Percentiles rank a stretch among this genome's conserved stretches.
Conservation (phyloP, 352 stramenopile genomes). For the Plasmopara muralis region DNA sequence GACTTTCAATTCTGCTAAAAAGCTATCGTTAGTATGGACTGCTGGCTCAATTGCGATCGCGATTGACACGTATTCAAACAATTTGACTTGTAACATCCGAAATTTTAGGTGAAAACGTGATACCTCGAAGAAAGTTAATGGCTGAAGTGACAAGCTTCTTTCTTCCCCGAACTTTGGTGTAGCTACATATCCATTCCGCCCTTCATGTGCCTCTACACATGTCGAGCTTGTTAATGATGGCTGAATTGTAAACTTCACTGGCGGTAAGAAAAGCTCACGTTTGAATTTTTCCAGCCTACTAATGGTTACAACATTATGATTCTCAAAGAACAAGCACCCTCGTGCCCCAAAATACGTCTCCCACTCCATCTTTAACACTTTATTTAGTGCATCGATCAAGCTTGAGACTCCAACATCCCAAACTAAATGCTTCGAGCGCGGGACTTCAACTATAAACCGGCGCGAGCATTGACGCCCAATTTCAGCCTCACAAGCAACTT, state of each 20-base stretch:
- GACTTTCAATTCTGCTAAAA: constrained; percentile 15
- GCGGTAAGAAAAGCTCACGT: constrained; percentile 26
- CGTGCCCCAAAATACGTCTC: constrained; percentile 45
- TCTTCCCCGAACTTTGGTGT: constrained; percentile 6
- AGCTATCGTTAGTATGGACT: constrained; percentile 1
- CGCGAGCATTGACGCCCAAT: constrained; percentile 47
- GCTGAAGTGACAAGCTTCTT: constrained; percentile 8
- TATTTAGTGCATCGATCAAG: constrained; percentile 30
- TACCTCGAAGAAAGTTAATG: constrained; percentile 20
- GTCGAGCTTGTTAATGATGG: not conserved
- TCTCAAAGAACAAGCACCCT: constrained; percentile 23
- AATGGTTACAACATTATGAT: constrained; percentile 13
- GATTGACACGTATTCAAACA: constrained; percentile 28
- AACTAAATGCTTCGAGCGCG: constrained; percentile 17
- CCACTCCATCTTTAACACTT: constrained; percentile 42
- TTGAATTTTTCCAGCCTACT: constrained; percentile 10
- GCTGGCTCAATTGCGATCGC: constrained; percentile 12
- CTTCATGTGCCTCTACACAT: not conserved
- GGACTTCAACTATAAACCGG: constrained; percentile 37
- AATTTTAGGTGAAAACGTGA: constrained; percentile 11
- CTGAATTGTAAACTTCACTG: constrained; percentile 29
- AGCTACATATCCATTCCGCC: constrained; percentile 9
- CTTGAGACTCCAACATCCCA: not conserved
- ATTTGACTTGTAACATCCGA: constrained; percentile 5
- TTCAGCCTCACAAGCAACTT: constrained; percentile 26